phyloP scores from a whole-genome alignment of 2,329 filamentous ascomycete species.

The Fusarium dlaminii region DNA sequence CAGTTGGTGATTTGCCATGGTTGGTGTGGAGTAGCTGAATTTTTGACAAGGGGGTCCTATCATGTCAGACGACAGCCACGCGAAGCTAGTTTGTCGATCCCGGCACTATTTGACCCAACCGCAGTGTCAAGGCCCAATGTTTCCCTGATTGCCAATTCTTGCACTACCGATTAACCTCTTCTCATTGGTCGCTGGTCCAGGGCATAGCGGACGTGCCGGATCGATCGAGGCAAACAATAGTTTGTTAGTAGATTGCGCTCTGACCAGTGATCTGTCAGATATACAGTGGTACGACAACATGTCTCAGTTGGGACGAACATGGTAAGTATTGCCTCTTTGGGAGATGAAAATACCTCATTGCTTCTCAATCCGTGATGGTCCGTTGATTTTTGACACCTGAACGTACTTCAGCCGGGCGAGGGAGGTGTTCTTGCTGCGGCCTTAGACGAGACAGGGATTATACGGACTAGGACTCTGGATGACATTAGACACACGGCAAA shows the following conservation, averaged over 20 bases:
- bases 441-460: not conserved
- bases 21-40: slow-evolving; percentile 1
- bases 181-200: not conserved
- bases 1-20: not conserved
- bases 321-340: not conserved
- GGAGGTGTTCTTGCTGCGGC: not conserved
- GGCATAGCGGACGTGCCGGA: not conserved
- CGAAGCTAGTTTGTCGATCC: slow-evolving; percentile 1
- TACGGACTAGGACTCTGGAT: not conserved
- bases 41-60: not conserved
- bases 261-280: not conserved
- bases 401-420: not conserved
- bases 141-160: not conserved
- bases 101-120: not conserved
- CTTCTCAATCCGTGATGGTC: not conserved
- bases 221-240: not conserved
- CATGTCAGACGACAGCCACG: not conserved
- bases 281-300: not conserved
- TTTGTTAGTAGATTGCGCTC: not conserved
- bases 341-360: not conserved
- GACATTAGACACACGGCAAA: not conserved
- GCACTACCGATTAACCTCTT: not conserved
- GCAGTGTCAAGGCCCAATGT: not conserved
- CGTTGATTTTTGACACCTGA: not conserved
- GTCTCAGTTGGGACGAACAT: not conserved